Evolutionary conservation across 495 filamentous ascomycete species (phyloP).

Genomic region (Aspergillus avenaceus): DNA sequence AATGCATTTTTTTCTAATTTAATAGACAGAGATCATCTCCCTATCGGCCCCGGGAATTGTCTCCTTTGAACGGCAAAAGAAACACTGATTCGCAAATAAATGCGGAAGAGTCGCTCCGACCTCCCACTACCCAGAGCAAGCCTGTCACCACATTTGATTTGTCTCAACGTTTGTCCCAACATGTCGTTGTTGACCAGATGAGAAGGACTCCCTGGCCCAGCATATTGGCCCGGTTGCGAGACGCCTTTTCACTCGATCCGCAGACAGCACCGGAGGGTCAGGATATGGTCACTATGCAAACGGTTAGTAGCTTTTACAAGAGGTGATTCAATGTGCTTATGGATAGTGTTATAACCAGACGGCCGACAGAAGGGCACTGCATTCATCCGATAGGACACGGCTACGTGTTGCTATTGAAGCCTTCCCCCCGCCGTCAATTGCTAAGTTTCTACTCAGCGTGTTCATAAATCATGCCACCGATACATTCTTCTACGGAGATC

Average conservation of each 20-base stretch:
- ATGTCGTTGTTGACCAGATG: constrained; percentile 13
- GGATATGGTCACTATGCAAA: constrained; percentile 15
- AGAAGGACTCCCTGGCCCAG: constrained; percentile 14
- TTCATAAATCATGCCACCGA: constrained; percentile 21
- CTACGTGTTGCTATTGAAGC: constrained; percentile 9
- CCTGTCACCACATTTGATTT: no score
- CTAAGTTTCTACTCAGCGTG: constrained; percentile 18
- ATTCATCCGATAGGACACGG: constrained; percentile 5
- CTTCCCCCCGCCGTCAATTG: constrained; percentile 18
- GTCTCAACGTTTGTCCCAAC: constrained; percentile 13
- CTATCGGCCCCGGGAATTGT: no score
- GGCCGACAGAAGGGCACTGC: constrained; percentile 14
- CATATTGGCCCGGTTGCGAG: constrained; percentile 15
- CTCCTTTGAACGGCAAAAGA: no score
- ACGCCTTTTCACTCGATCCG: constrained; percentile 17
- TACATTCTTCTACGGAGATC: constrained; percentile 24
- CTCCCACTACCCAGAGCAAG: constrained; percentile 2
- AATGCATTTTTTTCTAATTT: neutral
- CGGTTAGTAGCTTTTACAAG: constrained; percentile 5
- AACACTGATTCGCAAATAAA: no score
- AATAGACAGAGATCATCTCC: no score
- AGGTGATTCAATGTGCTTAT: neutral
- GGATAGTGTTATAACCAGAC: no score
- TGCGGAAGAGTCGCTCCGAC: no score
- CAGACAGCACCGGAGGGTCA: constrained; percentile 6